Evolutionary conservation across 2,329 filamentous ascomycete species (phyloP).

Genomic region (Sordariomycetes sp.): DNA sequence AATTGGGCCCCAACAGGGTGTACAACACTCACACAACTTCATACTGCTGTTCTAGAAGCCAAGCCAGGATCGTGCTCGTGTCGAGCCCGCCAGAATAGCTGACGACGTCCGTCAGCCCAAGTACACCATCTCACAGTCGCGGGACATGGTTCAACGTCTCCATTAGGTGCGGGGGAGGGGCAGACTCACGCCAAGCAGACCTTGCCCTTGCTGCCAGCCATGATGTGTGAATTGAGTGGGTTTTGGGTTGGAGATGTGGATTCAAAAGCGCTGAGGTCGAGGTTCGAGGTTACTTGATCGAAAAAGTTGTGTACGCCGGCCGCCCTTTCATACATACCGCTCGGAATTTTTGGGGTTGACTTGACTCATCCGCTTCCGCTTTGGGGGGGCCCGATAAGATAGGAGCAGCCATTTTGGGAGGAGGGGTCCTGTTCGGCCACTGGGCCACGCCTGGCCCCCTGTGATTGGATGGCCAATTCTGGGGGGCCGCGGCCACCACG

Average conservation of each 20-base stretch:
- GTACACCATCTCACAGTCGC: background rate
- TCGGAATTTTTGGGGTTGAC: background rate
- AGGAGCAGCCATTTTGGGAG: background rate
- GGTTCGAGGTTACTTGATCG: background rate
- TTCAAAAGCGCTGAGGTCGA: background rate
- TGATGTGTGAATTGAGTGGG: background rate
- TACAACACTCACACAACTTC: conserved; percentile 7
- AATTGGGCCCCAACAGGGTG: background rate
- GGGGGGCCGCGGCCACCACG: background rate
- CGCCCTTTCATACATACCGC: background rate
- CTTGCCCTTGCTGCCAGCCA: background rate
- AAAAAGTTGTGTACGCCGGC: background rate
- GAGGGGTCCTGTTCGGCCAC: background rate
- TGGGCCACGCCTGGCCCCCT: background rate
- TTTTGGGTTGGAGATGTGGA: background rate
- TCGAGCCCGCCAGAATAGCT: conserved; percentile 22
- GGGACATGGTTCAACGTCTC: background rate
- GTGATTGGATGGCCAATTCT: background rate
- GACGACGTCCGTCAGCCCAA: background rate
- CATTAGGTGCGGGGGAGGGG: background rate
- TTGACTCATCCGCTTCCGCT: background rate
- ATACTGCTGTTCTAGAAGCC: conserved; percentile 19
- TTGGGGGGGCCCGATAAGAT: background rate
- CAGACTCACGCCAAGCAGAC: background rate
- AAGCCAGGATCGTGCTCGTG: conserved; percentile 29